Percentiles rank a stretch among this genome's conserved stretches.
Evolutionary conservation across 805 yeast species (phyloP).

Genomic region (Yueomyces sinensis): DNA sequence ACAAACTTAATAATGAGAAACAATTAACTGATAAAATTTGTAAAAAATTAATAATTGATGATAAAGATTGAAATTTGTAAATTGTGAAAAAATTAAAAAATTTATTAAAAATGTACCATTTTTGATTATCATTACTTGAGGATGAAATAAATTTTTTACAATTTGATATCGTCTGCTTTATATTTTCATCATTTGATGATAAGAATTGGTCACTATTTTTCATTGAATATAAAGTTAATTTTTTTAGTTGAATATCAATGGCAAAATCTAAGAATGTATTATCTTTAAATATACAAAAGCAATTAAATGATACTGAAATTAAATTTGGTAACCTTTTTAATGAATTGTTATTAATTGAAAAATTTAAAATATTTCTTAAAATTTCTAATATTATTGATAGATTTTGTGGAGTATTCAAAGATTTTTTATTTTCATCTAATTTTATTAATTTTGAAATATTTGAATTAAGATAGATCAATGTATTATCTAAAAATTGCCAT

Average conservation of each 20-base stretch:
- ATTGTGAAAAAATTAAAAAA: conserved; percentile 12
- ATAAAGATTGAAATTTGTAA: conserved; percentile 3
- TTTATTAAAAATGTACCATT: conserved; percentile 7
- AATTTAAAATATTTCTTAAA: conserved; percentile 1
- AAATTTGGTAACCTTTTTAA: conserved; percentile 16
- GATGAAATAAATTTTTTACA: conserved; percentile 13
- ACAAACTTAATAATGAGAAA: background rate
- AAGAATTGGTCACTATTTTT: background rate
- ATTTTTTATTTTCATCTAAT: background rate
- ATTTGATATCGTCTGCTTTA: no score
- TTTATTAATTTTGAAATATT: background rate
- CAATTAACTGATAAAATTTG: background rate
- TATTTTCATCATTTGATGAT: no score
- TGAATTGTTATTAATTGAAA: background rate
- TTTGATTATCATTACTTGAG: conserved; percentile 3
- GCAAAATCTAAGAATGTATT: conserved; percentile 6
- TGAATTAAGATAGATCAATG: background rate
- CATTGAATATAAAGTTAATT: conserved; percentile 3
- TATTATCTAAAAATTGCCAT: background rate
- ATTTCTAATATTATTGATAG: background rate
- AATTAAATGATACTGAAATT: conserved; percentile 17
- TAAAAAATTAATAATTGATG: conserved; percentile 2
- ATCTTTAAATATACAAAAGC: conserved; percentile 9
- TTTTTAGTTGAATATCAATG: conserved; percentile 4
- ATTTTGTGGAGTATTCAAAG: conserved; percentile 5